Percentiles rank a stretch among this genome's conserved stretches.
These are phyloP conservation scores for Conoideocrella luteorostrata DNA, from an alignment of 2,329 filamentous ascomycete species.

Conservation along the genomic window DNA sequence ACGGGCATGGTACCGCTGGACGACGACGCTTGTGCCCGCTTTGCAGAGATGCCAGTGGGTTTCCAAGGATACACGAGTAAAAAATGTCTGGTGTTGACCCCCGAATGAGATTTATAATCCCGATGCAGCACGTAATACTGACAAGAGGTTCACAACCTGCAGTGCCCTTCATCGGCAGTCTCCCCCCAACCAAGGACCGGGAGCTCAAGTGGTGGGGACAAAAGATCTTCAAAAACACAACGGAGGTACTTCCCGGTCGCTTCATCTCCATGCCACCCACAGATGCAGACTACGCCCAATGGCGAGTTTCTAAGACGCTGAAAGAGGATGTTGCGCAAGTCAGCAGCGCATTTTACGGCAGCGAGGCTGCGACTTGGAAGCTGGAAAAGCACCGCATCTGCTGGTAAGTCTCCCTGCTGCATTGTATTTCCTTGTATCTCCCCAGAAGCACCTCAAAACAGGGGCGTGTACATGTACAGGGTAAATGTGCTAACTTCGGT, in stretches of 20 bases:
- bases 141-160: too few species aligned
- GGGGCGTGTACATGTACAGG: too few species aligned
- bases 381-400: conserved; percentile 59
- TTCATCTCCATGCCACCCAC: conserved; percentile 51
- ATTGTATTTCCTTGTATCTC: too few species aligned
- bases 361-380: conserved; percentile 47
- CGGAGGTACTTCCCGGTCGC: conserved; percentile 45
- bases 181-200: conserved; percentile 45
- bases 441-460: too few species aligned
- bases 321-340: conserved; percentile 54
- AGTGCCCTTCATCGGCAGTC: conserved; percentile 51
- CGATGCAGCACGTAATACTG: too few species aligned
- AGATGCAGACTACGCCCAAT: conserved; percentile 53
- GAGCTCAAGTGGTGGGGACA: conserved; percentile 57
- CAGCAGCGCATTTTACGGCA: conserved; percentile 53
- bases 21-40: conserved; percentile 35
- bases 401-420: conserved; percentile 46
- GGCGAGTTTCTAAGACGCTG: conserved; percentile 49
- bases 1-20: conserved; percentile 51
- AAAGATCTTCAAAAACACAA: conserved; percentile 52
- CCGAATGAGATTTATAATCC: too few species aligned
- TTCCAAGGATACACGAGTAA: conserved; percentile 33
- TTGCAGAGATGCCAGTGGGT: conserved; percentile 43
- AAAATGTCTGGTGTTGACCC: too few species aligned
- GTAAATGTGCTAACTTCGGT: too few species aligned